These are phyloP conservation scores for Colletotrichum plurivorum DNA, from an alignment of 2,329 filamentous ascomycete genomes.

Conservation along the genomic window DNA sequence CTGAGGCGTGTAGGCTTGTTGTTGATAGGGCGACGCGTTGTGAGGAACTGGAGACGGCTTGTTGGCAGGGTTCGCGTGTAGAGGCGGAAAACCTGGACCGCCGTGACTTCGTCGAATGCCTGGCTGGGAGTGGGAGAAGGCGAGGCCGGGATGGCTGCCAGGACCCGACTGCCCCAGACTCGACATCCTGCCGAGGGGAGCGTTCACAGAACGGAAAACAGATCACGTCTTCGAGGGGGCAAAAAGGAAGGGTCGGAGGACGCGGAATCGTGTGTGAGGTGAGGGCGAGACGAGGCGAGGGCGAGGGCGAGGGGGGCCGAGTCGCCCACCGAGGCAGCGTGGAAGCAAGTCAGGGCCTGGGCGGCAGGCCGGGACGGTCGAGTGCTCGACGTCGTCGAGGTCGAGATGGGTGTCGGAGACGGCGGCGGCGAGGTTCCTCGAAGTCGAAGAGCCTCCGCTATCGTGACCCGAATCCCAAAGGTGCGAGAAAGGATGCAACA, in stretches of 20 bases:
- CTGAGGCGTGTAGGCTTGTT: conserved; percentile 67
- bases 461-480: conserved; percentile 37
- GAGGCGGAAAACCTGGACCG: conserved; percentile 56
- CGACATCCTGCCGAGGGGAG: conserved; percentile 56
- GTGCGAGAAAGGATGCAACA: conserved; percentile 40
- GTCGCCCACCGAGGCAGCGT: conserved; percentile 24
- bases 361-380: conserved; percentile 6
- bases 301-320: conserved; percentile 14
- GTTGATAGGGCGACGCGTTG: conserved; percentile 68
- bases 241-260: conserved; percentile 8
- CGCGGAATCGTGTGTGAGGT: conserved; percentile 8
- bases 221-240: neutral
- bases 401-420: conserved; percentile 16
- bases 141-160: conserved; percentile 67
- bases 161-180: conserved; percentile 64
- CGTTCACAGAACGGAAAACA: conserved; percentile 8
- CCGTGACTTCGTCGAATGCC: conserved; percentile 59
- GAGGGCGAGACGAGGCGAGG: conserved; percentile 9
- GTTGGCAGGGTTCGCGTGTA: conserved; percentile 65
- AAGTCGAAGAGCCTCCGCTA: conserved; percentile 38
- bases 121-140: conserved; percentile 66
- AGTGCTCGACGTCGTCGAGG: neutral
- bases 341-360: neutral
- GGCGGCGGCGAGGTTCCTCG: conserved; percentile 22
- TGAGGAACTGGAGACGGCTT: conserved; percentile 70